Percentiles rank a stretch among this genome's conserved stretches.
These are phyloP conservation scores for Chlorophyllum brunneum DNA, from an alignment of 768 basidiomycete genomes.

Conservation along the genomic window DNA sequence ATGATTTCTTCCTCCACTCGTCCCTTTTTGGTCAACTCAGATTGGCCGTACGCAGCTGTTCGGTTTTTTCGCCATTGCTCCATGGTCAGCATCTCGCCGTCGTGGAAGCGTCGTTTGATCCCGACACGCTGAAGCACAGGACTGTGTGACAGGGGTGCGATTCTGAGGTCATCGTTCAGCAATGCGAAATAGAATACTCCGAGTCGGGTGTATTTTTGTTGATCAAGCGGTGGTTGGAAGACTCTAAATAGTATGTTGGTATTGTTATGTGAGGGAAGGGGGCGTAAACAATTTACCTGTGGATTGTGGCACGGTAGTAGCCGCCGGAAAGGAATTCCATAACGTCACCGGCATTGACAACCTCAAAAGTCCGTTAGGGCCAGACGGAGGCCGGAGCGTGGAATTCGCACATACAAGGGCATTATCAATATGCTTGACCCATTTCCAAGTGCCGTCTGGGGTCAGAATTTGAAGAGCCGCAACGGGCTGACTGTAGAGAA, in stretches of 20 bases:
- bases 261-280: not conserved
- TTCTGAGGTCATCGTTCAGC: slow-evolving; percentile 45
- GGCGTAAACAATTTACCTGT: slow-evolving; percentile 26
- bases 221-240: slow-evolving; percentile 56
- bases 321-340: slow-evolving; percentile 61
- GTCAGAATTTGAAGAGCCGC: slow-evolving; percentile 54
- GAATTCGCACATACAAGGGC: slow-evolving; percentile 37
- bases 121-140: slow-evolving; percentile 46
- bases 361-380: slow-evolving; percentile 26
- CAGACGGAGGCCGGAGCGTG: too few species aligned
- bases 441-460: slow-evolving; percentile 49
- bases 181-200: slow-evolving; percentile 58
- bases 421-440: slow-evolving; percentile 56
- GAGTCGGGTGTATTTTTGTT: slow-evolving; percentile 44
- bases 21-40: slow-evolving; percentile 35
- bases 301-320: slow-evolving; percentile 56
- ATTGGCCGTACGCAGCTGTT: slow-evolving; percentile 49
- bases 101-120: slow-evolving; percentile 31
- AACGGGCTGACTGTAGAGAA: slow-evolving; percentile 61
- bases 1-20: slow-evolving; percentile 55
- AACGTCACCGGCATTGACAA: slow-evolving; percentile 58
- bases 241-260: slow-evolving; percentile 33
- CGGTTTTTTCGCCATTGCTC: slow-evolving; percentile 50
- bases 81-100: slow-evolving; percentile 45
- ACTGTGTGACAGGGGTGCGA: slow-evolving; percentile 43